Conservation (phyloP, 2,329 filamentous ascomycete genomes). For the Fusarium sp. region DNA sequence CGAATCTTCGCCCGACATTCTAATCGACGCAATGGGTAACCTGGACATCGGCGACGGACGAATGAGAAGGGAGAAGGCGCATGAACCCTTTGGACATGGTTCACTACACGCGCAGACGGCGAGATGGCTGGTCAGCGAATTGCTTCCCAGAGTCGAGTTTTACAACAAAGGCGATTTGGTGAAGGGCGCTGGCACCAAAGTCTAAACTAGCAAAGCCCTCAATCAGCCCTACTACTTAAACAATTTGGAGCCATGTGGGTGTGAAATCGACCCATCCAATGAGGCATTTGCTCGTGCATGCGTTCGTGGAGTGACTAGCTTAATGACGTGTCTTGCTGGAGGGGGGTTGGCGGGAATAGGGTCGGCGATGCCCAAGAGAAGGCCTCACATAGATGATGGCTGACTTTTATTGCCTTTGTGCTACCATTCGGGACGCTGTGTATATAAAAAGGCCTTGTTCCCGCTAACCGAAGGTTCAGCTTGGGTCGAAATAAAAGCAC, state of each 20-base stretch:
- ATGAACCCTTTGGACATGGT: slow-evolving; percentile 66
- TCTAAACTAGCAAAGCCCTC: slow-evolving; percentile 5
- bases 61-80: slow-evolving; percentile 56
- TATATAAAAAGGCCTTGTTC: not conserved
- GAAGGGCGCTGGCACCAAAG: slow-evolving; percentile 54
- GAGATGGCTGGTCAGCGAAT: slow-evolving; percentile 65
- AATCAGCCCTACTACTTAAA: not conserved
- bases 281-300: not conserved
- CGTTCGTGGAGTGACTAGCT: slow-evolving; percentile 7
- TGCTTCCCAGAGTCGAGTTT: slow-evolving; percentile 62
- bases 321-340: slow-evolving; percentile 21
- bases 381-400: slow-evolving; percentile 9
- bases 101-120: slow-evolving; percentile 68
- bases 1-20: slow-evolving; percentile 21
- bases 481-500: not conserved
- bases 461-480: not conserved
- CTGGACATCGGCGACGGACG: slow-evolving; percentile 41
- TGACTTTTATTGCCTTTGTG: not conserved
- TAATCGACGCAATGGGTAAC: slow-evolving; percentile 45
- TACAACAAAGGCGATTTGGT: slow-evolving; percentile 62
- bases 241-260: not conserved
- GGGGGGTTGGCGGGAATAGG: not conserved
- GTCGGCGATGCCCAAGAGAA: not conserved
- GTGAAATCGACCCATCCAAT: slow-evolving; percentile 3
- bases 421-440: not conserved